phyloP scores from a whole-genome alignment of 768 basidiomycete species.

The Hypholoma fasciculare region DNA sequence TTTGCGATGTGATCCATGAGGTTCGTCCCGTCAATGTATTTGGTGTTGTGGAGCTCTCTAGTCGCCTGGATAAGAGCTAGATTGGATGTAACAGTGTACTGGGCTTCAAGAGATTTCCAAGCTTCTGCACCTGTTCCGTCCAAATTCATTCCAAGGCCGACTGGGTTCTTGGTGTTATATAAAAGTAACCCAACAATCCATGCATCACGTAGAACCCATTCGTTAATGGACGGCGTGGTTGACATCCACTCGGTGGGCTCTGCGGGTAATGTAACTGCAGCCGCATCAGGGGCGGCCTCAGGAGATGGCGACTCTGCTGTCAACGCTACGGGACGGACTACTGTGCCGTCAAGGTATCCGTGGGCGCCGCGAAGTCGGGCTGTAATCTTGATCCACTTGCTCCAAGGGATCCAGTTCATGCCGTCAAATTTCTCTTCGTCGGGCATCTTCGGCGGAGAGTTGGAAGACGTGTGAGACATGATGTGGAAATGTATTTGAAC shows the following conservation, averaged over 20 bases:
- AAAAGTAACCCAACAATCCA: not conserved
- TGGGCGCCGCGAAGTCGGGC: conserved; percentile 12
- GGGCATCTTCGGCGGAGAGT: conserved; percentile 17
- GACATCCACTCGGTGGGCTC: conserved; percentile 5
- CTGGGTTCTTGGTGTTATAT: conserved; percentile 14
- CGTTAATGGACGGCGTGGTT: not conserved
- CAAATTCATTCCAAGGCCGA: conserved; percentile 15
- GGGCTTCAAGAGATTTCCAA: conserved; percentile 13
- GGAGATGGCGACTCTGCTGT: not conserved
- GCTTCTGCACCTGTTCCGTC: conserved; percentile 15
- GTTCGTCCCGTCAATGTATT: conserved; percentile 9
- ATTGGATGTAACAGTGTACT: conserved; percentile 7
- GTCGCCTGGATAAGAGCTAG: conserved; percentile 8
- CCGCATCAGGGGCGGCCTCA: too few species aligned
- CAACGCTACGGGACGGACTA: conserved; percentile 1
- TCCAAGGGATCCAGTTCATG: conserved; percentile 15
- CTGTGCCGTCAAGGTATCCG: conserved; percentile 22
- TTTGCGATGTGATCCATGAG: conserved; percentile 14
- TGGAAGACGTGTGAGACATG: not conserved
- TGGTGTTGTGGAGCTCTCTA: conserved; percentile 1
- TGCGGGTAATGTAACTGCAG: not conserved
- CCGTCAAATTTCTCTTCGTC: conserved; percentile 21
- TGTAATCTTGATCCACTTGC: conserved; percentile 11
- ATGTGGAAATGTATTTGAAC: not conserved
- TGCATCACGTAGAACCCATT: conserved; percentile 7